Evolutionary conservation across 2,329 filamentous ascomycete genomes (phyloP).

Genomic region (Claviceps sp.): DNA sequence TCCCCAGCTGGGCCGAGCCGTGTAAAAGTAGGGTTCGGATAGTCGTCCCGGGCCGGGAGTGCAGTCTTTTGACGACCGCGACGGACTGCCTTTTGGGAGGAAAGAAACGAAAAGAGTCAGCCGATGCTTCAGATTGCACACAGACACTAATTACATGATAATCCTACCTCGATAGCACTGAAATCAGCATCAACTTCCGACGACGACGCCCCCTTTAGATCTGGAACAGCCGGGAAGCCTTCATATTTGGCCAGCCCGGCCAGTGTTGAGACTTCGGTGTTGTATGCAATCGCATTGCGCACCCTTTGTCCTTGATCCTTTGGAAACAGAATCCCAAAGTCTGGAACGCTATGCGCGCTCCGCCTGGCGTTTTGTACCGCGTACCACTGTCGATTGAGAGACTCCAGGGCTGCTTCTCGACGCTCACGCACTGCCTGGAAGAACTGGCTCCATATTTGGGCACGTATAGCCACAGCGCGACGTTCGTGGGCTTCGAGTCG

Average conservation of each 20-base stretch:
- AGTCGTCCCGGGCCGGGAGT: slow-evolving; percentile 31
- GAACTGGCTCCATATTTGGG: slow-evolving; percentile 81
- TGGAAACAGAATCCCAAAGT: slow-evolving; percentile 72
- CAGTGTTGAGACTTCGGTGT: slow-evolving; percentile 83
- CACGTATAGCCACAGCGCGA: slow-evolving; percentile 66
- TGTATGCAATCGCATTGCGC: slow-evolving; percentile 79
- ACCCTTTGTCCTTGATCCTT: slow-evolving; percentile 65
- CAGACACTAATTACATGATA: background rate
- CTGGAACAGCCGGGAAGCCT: slow-evolving; percentile 89
- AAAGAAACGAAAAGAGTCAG: slow-evolving; percentile 9
- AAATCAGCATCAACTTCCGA: slow-evolving; percentile 77
- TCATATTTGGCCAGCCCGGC: slow-evolving; percentile 88
- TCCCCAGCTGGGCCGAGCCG: slow-evolving; percentile 58
- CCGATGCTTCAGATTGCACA: background rate
- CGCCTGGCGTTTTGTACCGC: slow-evolving; percentile 82
- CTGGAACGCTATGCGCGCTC: slow-evolving; percentile 64
- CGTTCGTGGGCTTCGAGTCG: slow-evolving; percentile 60
- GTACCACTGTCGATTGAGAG: slow-evolving; percentile 81
- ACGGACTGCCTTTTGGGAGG: slow-evolving; percentile 18
- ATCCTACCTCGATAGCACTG: slow-evolving; percentile 65
- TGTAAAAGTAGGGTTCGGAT: slow-evolving; percentile 32
- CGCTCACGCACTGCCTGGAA: slow-evolving; percentile 76
- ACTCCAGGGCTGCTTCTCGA: slow-evolving; percentile 65
- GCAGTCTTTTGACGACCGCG: slow-evolving; percentile 24
- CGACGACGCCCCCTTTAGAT: slow-evolving; percentile 57